phyloP scores from a whole-genome alignment of 2,329 filamentous ascomycete genomes.

The Cladophialophora chaetospira region DNA sequence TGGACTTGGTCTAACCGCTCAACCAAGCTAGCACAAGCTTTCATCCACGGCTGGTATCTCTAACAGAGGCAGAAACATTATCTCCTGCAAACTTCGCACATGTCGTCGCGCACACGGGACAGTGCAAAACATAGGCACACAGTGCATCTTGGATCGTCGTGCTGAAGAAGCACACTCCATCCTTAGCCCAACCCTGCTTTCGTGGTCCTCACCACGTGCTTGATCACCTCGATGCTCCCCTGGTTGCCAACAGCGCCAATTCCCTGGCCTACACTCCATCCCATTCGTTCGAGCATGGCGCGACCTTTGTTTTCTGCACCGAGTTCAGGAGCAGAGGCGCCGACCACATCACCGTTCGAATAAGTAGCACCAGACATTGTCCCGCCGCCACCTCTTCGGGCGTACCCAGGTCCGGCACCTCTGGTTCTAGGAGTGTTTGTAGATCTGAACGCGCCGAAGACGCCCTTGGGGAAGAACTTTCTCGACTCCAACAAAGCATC shows the following conservation, averaged over 20 bases:
- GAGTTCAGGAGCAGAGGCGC: constrained; percentile 80
- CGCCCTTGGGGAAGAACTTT: constrained; percentile 32
- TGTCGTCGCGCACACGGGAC: not conserved
- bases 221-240: constrained; percentile 82
- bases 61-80: not conserved
- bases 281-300: constrained; percentile 94
- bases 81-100: not conserved
- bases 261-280: constrained; percentile 84
- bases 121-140: not conserved
- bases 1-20: not conserved
- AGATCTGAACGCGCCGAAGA: constrained; percentile 13
- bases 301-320: constrained; percentile 80
- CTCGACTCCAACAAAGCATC: constrained; percentile 36
- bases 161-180: not conserved
- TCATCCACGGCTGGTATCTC: not conserved
- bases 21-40: not conserved
- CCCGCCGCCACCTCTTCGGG: constrained; percentile 41
- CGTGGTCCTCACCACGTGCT: constrained; percentile 81
- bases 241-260: constrained; percentile 81
- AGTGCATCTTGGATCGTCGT: not conserved
- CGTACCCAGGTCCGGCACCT: constrained; percentile 31
- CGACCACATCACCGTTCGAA: constrained; percentile 84
- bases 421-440: constrained; percentile 8
- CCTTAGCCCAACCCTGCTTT: constrained; percentile 75
- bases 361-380: constrained; percentile 59